Evolutionary conservation across 192 early-diverging fungal species (phyloP), one percentile per base, ranked within the genome.

Genomic region (Polychytrium aggregatum): DNA sequence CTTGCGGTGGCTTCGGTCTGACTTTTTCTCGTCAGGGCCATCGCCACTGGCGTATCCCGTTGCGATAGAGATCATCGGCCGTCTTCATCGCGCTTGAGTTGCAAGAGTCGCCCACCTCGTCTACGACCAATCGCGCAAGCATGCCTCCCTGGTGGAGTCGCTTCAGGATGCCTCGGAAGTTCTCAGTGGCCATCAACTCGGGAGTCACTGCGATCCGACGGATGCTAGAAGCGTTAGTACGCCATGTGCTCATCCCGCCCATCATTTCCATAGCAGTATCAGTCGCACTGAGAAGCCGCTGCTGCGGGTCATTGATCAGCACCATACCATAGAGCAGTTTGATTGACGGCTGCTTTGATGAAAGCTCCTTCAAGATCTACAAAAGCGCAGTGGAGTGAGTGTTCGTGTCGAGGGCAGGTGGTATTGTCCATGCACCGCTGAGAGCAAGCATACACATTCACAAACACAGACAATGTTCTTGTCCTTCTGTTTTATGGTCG

Each of bases 241-340:
- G n/a, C n/a, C n/a, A n/a, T n/a, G n/a, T n/a, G n/a, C n/a, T n/a
- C n/a, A n/a, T n/a, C n/a, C n/a, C n/a, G n/a, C n/a, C n/a, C n/a
- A n/a, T n/a, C n/a, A n/a, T n/a, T n/a, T n/a, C n/a, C n/a, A n/a
- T n/a, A n/a, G n/a, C n/a, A n/a, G n/a, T n/a, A n/a, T n/a, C n/a
- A n/a, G n/a, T n/a, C n/a, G n/a, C n/a, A n/a, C n/a, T n/a, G n/a
- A n/a, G n/a, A n/a, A n/a, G n/a, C n/a, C n/a, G n/a, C n/a, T n/a
- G n/a, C n/a, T n/a, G n/a, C n/a, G n/a, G n/a, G n/a, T n/a, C n/a
- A n/a, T n/a, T n/a, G n/a, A n/a, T n/a, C n/a, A n/a, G n/a, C n/a
- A n/a, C n/a, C n/a, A n/a, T 42, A 62, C 64, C 57, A 42, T 70
- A 65, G 22, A 70, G 60, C 27, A 70, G 55, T 41, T 70, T 74